Evolutionary conservation across 768 basidiomycete genomes (phyloP).

Genomic region (Pulveroboletus frians): DNA sequence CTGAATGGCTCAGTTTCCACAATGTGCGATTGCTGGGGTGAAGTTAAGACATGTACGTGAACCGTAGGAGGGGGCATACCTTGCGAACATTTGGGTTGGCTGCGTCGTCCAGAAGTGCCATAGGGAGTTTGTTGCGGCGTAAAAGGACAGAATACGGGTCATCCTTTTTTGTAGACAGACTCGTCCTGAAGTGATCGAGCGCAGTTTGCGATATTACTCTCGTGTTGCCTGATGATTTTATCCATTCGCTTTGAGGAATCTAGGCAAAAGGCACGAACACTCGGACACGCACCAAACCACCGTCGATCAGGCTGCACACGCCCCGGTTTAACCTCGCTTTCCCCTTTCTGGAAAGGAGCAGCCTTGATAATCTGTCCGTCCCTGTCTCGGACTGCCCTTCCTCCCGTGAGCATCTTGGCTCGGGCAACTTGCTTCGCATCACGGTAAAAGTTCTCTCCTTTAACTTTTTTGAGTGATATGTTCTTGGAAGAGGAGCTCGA

Average conservation of each 20-base stretch:
- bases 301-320: conserved; percentile 91
- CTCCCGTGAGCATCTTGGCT: conserved; percentile 90
- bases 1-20: conserved; percentile 93
- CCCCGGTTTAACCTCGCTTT: conserved; percentile 84
- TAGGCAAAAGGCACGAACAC: background rate
- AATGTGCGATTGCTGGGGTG: conserved; percentile 74
- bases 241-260: conserved; percentile 4
- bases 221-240: conserved; percentile 72
- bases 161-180: conserved; percentile 75
- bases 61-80: conserved; percentile 34
- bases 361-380: conserved; percentile 91
- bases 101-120: conserved; percentile 91
- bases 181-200: conserved; percentile 92
- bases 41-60: background rate
- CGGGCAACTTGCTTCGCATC: conserved; percentile 83
- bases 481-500: conserved; percentile 43
- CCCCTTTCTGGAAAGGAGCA: conserved; percentile 94
- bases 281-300: conserved; percentile 81
- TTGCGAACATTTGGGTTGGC: conserved; percentile 76
- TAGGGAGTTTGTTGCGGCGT: conserved; percentile 91
- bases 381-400: conserved; percentile 84
- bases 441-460: conserved; percentile 98
- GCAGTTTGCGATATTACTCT: conserved; percentile 95
- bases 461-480: conserved; percentile 60
- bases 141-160: conserved; percentile 96